Conservation (phyloP, 176 grass and related monocot species). For the Metroxylon sagu region DNA sequence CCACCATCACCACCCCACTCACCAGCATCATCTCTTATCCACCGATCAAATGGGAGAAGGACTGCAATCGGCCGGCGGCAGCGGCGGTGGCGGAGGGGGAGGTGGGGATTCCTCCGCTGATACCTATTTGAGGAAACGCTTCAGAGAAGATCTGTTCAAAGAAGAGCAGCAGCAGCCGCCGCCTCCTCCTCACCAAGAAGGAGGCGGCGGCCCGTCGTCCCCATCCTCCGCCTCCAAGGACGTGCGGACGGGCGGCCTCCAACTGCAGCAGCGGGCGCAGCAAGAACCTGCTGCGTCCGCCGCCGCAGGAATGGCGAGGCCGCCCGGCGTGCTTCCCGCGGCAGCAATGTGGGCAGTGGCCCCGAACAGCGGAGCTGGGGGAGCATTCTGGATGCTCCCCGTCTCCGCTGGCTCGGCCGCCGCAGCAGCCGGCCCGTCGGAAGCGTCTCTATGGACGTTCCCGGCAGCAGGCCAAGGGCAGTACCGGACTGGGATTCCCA, state of each 20-base stretch:
- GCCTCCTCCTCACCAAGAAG: neutral
- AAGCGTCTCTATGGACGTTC: conserved; percentile 82
- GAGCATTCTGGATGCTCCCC: conserved; percentile 90
- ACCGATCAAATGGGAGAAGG: conserved; percentile 13
- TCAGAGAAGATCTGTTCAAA: conserved; percentile 95
- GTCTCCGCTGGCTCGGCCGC: conserved; percentile 41
- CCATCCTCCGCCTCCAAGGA: conserved; percentile 26
- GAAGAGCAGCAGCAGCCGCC: conserved; percentile 35
- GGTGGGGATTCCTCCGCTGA: conserved; percentile 24
- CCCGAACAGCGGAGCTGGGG: conserved; percentile 41
- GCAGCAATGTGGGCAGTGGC: conserved; percentile 80
- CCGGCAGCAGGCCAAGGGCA: conserved; percentile 19
- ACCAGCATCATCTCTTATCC: conserved; percentile 37
- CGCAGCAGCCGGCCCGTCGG: conserved; percentile 29
- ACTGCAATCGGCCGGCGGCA: neutral
- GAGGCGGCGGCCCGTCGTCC: conserved; percentile 17
- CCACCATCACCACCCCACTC: conserved; percentile 34
- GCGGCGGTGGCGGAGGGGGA: conserved; percentile 16
- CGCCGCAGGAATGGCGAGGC: conserved; percentile 11
- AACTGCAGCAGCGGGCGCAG: conserved; percentile 7
- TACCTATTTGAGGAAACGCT: conserved; percentile 80
- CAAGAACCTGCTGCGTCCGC: conserved; percentile 21
- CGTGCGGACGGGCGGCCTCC: conserved; percentile 1
- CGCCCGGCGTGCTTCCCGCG: conserved; percentile 18
- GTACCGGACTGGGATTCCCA: conserved; percentile 14